phyloP scores from a whole-genome alignment of 257 asterid species.

The Prunella vulgaris region DNA sequence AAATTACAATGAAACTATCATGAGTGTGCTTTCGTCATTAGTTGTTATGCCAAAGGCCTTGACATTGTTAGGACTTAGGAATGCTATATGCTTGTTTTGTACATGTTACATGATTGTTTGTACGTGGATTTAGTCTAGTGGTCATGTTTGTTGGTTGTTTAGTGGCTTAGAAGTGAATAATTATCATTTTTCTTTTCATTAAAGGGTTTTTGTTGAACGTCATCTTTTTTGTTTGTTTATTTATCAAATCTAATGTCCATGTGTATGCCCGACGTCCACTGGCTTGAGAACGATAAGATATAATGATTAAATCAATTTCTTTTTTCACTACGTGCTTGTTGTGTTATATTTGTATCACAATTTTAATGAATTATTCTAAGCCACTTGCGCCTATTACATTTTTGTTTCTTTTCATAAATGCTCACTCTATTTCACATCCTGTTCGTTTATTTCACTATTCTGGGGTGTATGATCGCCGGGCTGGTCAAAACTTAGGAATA shows the following conservation, averaged over 20 bases:
- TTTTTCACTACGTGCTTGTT: not conserved
- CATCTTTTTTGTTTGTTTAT: not conserved
- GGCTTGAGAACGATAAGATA: not conserved
- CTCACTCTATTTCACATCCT: not conserved
- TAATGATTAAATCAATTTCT: not conserved
- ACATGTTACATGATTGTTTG: not conserved
- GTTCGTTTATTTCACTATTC: not conserved
- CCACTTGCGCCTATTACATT: not conserved
- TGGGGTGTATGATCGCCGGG: not conserved
- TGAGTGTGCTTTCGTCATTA: not conserved
- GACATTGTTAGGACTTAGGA: not conserved
- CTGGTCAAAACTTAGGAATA: too few species aligned
- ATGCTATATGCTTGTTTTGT: not conserved
- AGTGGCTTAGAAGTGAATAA: not conserved
- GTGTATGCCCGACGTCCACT: not conserved
- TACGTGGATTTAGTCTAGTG: not conserved
- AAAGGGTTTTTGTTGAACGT: not conserved
- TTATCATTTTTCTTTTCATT: not conserved
- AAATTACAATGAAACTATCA: conserved; percentile 1
- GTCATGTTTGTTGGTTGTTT: not conserved
- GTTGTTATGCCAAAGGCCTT: conserved; percentile 6
- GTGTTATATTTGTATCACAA: not conserved
- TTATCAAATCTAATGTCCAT: not conserved
- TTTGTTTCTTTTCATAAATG: not conserved
- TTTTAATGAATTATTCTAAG: not conserved